Evolutionary conservation across 768 basidiomycete species (phyloP).

Genomic region (Xerocomus potaroensis): DNA sequence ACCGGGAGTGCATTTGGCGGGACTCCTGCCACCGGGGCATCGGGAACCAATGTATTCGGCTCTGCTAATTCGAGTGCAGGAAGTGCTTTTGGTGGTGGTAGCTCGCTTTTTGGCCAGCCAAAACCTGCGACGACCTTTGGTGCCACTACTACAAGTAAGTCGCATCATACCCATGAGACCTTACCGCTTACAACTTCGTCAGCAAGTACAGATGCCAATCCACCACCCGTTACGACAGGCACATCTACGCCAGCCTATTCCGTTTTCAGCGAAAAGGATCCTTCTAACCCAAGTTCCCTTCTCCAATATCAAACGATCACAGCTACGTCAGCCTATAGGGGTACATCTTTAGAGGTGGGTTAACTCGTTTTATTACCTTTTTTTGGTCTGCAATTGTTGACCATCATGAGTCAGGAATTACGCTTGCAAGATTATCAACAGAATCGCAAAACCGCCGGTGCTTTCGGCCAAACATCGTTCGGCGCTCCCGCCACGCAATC

Average conservation of each 20-base stretch:
- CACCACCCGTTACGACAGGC: slow-evolving; percentile 63
- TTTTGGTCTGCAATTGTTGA: not conserved
- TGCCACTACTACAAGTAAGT: slow-evolving; percentile 32
- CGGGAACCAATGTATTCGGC: slow-evolving; percentile 34
- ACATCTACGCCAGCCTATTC: slow-evolving; percentile 62
- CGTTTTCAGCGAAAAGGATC: slow-evolving; percentile 64
- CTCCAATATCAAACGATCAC: slow-evolving; percentile 81
- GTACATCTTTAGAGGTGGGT: slow-evolving; percentile 71
- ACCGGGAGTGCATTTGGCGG: slow-evolving; percentile 40
- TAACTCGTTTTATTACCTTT: slow-evolving; percentile 4
- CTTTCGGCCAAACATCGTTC: slow-evolving; percentile 50
- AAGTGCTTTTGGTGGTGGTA: slow-evolving; percentile 42
- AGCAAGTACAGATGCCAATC: slow-evolving; percentile 35
- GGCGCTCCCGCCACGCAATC: slow-evolving; percentile 25
- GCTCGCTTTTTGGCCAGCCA: slow-evolving; percentile 56
- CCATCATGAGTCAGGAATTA: slow-evolving; percentile 49
- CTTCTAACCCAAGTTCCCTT: slow-evolving; percentile 36
- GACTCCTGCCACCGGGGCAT: slow-evolving; percentile 26
- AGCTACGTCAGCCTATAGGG: slow-evolving; percentile 73
- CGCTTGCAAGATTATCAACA: slow-evolving; percentile 73
- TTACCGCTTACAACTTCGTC: slow-evolving; percentile 10
- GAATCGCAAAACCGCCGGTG: slow-evolving; percentile 64
- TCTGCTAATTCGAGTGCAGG: slow-evolving; percentile 27
- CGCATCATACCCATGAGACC: not conserved
- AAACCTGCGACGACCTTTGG: slow-evolving; percentile 45